Conservation (phyloP, 148 eudicot species). For the Nyssa sinensis region DNA sequence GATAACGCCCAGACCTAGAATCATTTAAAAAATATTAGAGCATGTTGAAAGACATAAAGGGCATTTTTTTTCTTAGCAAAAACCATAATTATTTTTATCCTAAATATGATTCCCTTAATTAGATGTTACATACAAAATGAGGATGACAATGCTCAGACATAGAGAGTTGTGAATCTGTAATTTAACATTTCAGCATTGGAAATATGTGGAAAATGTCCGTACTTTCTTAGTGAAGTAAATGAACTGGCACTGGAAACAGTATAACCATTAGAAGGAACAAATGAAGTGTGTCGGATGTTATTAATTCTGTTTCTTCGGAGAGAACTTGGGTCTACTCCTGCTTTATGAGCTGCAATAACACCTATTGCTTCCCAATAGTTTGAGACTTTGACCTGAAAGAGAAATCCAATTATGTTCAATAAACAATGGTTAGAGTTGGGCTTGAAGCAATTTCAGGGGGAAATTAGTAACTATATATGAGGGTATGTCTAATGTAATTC, state of each 20-base stretch:
- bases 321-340: constrained; percentile 84
- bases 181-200: background rate
- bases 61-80: no score
- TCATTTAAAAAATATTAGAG: no score
- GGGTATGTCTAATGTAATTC: no score
- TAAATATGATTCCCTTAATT: background rate
- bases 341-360: constrained; percentile 88
- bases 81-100: background rate
- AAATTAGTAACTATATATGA: background rate
- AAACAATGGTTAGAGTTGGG: background rate
- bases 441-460: background rate
- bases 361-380: constrained; percentile 98
- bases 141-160: background rate
- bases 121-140: background rate
- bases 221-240: constrained; percentile 9
- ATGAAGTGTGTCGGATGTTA: constrained; percentile 38
- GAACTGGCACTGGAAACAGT: constrained; percentile 21
- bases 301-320: constrained; percentile 58
- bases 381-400: constrained; percentile 71
- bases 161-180: background rate
- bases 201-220: background rate
- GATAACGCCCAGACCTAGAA: no score
- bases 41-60: no score
- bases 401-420: background rate
- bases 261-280: constrained; percentile 43